These are phyloP conservation scores for Pseudocercospora cruenta DNA, from an alignment of 2,329 filamentous ascomycete species.

Conservation along the genomic window DNA sequence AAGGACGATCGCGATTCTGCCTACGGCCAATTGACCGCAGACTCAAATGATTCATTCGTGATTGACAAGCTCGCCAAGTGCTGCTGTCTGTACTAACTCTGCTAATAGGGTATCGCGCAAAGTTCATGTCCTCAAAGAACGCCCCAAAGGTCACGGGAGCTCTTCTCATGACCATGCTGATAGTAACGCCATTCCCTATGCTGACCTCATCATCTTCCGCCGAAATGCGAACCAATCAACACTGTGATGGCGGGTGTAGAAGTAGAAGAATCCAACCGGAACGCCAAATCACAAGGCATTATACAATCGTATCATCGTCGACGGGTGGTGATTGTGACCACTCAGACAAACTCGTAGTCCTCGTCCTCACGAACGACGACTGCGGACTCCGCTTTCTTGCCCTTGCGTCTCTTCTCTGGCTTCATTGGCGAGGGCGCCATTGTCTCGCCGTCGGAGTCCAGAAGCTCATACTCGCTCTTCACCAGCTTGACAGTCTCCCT, in stretches of 20 bases:
- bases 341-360: constrained; percentile 43
- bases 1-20: neutral
- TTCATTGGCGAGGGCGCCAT: constrained; percentile 30
- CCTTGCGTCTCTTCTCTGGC: constrained; percentile 39
- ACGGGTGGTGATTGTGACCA: neutral
- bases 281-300: neutral
- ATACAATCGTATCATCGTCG: constrained; percentile 4
- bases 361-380: constrained; percentile 35
- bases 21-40: constrained; percentile 9
- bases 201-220: constrained; percentile 4
- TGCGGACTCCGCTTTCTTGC: constrained; percentile 38
- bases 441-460: constrained; percentile 44
- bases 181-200: constrained; percentile 17
- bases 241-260: constrained; percentile 10
- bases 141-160: constrained; percentile 27
- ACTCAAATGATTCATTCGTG: constrained; percentile 5
- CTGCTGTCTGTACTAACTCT: constrained; percentile 5
- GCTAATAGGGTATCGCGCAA: constrained; percentile 23
- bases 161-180: constrained; percentile 35
- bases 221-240: constrained; percentile 13
- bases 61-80: constrained; percentile 1
- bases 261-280: neutral
- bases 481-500: constrained; percentile 64
- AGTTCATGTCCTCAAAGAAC: constrained; percentile 27
- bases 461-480: constrained; percentile 63